A percentile compares a stretch with the other conserved stretches of the same genome.
Conservation (phyloP, 108 stramenopile species). For the Pseudonitzschia pungens region DNA sequence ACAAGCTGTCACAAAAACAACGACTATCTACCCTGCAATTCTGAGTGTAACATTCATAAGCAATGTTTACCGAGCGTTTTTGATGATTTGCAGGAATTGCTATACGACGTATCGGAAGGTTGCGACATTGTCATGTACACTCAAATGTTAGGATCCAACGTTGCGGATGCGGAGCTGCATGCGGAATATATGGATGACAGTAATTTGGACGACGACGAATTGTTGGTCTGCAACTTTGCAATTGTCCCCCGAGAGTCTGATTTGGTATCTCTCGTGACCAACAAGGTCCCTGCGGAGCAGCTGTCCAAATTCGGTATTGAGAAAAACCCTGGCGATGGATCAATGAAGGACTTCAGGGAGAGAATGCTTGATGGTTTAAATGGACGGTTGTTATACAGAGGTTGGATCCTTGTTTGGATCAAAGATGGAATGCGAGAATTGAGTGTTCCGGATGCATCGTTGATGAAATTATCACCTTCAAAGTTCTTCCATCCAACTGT, state of each 20-base stretch:
- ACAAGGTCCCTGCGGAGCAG: conserved; percentile 53
- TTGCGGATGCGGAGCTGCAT: conserved; percentile 40
- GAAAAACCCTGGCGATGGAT: conserved; percentile 16
- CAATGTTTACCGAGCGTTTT: conserved; percentile 67
- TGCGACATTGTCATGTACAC: conserved; percentile 79
- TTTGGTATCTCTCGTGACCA: conserved; percentile 50
- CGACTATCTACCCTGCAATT: conserved; percentile 57
- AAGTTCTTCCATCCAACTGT: conserved; percentile 57
- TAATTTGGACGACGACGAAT: conserved; percentile 38
- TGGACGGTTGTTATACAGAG: conserved; percentile 66
- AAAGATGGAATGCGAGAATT: conserved; percentile 48
- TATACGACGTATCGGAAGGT: conserved; percentile 53
- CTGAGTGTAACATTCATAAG: conserved; percentile 62
- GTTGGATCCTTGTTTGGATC: conserved; percentile 69
- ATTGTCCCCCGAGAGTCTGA: conserved; percentile 64
- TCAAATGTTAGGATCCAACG: conserved; percentile 57
- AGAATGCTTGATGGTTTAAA: conserved; percentile 45
- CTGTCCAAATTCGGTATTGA: conserved; percentile 47
- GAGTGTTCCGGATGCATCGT: conserved; percentile 35
- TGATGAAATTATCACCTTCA: conserved; percentile 74
- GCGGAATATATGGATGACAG: conserved; percentile 60
- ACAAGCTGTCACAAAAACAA: conserved; percentile 43
- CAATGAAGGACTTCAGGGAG: conserved; percentile 21
- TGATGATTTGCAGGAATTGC: conserved; percentile 44
- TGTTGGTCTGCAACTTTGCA: conserved; percentile 70